These are phyloP conservation scores for Orbilia brochopaga DNA, from an alignment of 2,329 filamentous ascomycete species.

Conservation along the genomic window DNA sequence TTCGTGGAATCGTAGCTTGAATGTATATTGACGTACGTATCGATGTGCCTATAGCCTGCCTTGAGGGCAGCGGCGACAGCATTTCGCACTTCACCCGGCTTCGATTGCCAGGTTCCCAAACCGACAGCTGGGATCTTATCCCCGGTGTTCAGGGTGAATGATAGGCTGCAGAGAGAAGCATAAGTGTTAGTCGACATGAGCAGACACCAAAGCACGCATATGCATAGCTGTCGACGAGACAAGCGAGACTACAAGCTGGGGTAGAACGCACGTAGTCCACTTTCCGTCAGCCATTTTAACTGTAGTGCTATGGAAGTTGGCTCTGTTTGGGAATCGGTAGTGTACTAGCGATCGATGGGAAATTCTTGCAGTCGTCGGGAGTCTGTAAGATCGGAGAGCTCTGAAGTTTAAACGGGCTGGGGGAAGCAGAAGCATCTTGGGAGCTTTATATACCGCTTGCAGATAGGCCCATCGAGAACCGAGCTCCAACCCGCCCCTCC, in stretches of 20 bases:
- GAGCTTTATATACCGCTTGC: slow-evolving; percentile 46
- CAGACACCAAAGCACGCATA: neutral
- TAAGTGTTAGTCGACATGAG: slow-evolving; percentile 8
- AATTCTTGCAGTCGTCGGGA: slow-evolving; percentile 20
- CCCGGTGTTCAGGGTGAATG: slow-evolving; percentile 75
- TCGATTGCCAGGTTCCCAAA: slow-evolving; percentile 79
- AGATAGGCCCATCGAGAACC: slow-evolving; percentile 24
- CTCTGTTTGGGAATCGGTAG: slow-evolving; percentile 17
- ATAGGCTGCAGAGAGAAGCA: slow-evolving; percentile 53
- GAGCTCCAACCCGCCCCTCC: slow-evolving; percentile 20
- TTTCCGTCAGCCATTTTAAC: slow-evolving; percentile 50
- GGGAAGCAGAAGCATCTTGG: slow-evolving; percentile 44
- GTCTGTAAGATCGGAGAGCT: slow-evolving; percentile 47
- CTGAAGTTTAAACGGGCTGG: slow-evolving; percentile 48
- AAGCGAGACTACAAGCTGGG: neutral
- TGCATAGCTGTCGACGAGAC: neutral
- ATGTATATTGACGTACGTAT: slow-evolving; percentile 61
- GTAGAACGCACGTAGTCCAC: slow-evolving; percentile 47
- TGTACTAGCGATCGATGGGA: slow-evolving; percentile 22
- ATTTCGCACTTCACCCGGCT: slow-evolving; percentile 70
- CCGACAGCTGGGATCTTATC: slow-evolving; percentile 78
- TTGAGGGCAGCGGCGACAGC: slow-evolving; percentile 74
- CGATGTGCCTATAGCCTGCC: slow-evolving; percentile 75
- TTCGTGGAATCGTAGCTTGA: neutral
- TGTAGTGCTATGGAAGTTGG: slow-evolving; percentile 23